These are phyloP conservation scores for Astragalus membranaceus DNA, from an alignment of 306 rosid species.

Conservation along the genomic window DNA sequence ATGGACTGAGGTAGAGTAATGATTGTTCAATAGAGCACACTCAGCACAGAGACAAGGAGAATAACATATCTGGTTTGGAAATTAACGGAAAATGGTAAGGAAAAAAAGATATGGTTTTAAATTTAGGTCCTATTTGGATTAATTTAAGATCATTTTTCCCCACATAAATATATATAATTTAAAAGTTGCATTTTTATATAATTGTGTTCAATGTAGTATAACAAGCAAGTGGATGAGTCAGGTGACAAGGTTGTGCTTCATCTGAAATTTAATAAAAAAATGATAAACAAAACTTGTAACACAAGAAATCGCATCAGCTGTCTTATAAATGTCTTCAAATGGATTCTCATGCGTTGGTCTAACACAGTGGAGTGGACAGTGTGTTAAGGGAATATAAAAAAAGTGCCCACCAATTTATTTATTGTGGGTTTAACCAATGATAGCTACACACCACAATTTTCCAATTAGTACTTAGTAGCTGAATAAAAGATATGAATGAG, in stretches of 20 bases:
- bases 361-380: too few species aligned
- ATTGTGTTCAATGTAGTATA: background rate
- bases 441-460: background rate
- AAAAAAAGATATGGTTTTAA: too few species aligned
- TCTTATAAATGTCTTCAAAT: too few species aligned
- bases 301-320: background rate
- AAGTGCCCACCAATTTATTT: background rate
- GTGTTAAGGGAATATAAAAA: background rate
- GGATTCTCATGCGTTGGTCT: too few species aligned
- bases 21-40: too few species aligned
- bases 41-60: too few species aligned
- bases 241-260: background rate
- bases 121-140: background rate
- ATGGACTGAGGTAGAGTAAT: too few species aligned
- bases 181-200: background rate
- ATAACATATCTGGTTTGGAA: too few species aligned
- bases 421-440: background rate
- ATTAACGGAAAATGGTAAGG: too few species aligned
- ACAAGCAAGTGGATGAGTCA: constrained; percentile 8
- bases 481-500: too few species aligned
- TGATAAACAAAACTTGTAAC: background rate
- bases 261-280: background rate
- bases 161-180: background rate
- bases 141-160: constrained; percentile 26
- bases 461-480: background rate